These are phyloP conservation scores for Trapa bicornis DNA, from an alignment of 345 rosid species.

Conservation along the genomic window DNA sequence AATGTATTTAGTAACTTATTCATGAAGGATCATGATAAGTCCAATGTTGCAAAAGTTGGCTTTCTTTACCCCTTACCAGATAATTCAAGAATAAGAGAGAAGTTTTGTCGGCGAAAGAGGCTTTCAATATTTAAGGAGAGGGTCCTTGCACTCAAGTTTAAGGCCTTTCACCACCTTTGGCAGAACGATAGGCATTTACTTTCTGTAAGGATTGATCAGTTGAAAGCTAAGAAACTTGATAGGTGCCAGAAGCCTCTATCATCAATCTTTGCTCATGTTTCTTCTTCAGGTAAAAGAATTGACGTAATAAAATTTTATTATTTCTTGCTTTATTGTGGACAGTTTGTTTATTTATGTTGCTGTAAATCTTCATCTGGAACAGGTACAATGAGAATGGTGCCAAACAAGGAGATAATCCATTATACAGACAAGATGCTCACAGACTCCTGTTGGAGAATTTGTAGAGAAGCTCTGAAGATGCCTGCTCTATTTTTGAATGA, in stretches of 20 bases:
- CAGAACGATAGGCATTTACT: constrained; percentile 58
- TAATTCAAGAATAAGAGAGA: constrained; percentile 31
- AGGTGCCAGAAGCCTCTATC: constrained; percentile 50
- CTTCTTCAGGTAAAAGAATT: constrained; percentile 47
- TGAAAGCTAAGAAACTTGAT: constrained; percentile 42
- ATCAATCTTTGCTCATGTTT: constrained; percentile 46
- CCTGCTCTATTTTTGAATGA: constrained; percentile 75
- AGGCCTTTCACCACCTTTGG: constrained; percentile 63
- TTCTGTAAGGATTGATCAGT: constrained; percentile 35
- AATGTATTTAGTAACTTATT: constrained; percentile 39
- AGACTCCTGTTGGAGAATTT: constrained; percentile 32
- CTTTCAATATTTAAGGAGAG: constrained; percentile 60
- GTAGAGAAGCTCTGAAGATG: constrained; percentile 65
- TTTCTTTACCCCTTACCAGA: constrained; percentile 13
- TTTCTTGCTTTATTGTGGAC: background rate
- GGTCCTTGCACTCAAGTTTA: constrained; percentile 62
- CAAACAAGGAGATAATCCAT: constrained; percentile 32
- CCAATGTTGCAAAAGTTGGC: constrained; percentile 23
- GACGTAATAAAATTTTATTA: background rate
- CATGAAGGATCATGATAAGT: constrained; percentile 23
- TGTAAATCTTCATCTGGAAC: background rate
- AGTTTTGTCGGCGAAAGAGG: constrained; percentile 30
- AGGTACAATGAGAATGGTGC: constrained; percentile 41
- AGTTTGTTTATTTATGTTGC: background rate
- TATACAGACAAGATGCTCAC: constrained; percentile 46